phyloP scores from a whole-genome alignment of 2,329 filamentous ascomycete species.

The Curvularia spicifera region DNA sequence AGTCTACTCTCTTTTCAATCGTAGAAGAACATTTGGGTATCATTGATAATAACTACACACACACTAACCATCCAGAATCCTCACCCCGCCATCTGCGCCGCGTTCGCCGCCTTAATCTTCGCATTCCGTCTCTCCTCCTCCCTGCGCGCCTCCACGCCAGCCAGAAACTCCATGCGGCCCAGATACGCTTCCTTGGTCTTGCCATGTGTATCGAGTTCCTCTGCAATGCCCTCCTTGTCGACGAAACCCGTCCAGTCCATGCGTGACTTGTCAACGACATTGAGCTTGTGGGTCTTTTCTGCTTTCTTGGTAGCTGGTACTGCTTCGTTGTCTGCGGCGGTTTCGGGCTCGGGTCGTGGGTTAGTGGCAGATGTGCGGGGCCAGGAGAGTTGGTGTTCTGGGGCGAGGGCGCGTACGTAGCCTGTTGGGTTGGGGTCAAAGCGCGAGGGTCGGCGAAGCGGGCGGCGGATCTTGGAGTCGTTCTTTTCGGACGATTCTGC shows the following conservation, averaged over 20 bases:
- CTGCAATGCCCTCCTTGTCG: constrained; percentile 65
- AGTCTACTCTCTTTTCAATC: not conserved
- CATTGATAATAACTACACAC: constrained; percentile 2
- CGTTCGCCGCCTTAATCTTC: constrained; percentile 51
- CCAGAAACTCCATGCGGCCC: constrained; percentile 67
- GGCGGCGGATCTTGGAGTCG: constrained; percentile 36
- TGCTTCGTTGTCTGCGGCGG: constrained; percentile 24
- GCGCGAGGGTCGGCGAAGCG: constrained; percentile 53
- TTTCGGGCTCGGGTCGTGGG: constrained; percentile 17
- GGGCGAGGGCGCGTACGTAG: constrained; percentile 54
- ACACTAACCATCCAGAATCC: not conserved
- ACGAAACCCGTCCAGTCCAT: constrained; percentile 71
- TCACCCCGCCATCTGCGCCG: constrained; percentile 15
- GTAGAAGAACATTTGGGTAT: constrained; percentile 16
- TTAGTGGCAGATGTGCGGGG: constrained; percentile 34
- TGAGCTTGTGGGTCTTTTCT: constrained; percentile 64
- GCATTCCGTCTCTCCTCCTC: constrained; percentile 60
- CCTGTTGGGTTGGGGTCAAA: constrained; percentile 60
- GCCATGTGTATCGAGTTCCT: constrained; percentile 66
- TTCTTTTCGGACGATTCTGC: constrained; percentile 12
- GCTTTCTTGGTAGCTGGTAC: constrained; percentile 20
- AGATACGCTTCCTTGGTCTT: constrained; percentile 68
- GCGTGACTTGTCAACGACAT: constrained; percentile 70
- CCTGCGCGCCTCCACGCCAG: constrained; percentile 61
- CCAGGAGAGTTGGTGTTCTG: constrained; percentile 53